Percentiles rank a stretch among this genome's conserved stretches.
These are phyloP conservation scores for Ogataea trehalophila DNA, from an alignment of 805 yeast genomes.

Conservation along the genomic window DNA sequence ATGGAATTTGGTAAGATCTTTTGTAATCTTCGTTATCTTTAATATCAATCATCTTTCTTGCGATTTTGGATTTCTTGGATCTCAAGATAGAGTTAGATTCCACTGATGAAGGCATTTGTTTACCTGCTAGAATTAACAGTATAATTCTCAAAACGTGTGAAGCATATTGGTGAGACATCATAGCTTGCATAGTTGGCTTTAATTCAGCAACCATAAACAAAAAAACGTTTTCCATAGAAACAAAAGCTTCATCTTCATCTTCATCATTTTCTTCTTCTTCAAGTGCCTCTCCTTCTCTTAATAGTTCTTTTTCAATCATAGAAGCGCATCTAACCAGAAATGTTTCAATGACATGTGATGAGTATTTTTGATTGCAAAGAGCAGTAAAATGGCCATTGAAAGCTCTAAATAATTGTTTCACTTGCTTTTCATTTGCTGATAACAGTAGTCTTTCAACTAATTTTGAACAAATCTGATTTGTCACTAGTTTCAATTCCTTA, in stretches of 20 bases:
- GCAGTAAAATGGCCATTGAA: slow-evolving; percentile 74
- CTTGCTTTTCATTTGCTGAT: slow-evolving; percentile 56
- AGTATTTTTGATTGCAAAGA: slow-evolving; percentile 79
- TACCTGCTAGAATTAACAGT: slow-evolving; percentile 69
- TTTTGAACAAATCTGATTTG: slow-evolving; percentile 93
- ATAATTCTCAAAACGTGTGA: slow-evolving; percentile 81
- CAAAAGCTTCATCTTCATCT: slow-evolving; percentile 35
- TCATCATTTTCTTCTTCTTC: slow-evolving; percentile 31
- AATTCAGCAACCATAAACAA: slow-evolving; percentile 62
- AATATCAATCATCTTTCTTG: slow-evolving; percentile 89
- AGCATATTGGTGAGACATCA: slow-evolving; percentile 76
- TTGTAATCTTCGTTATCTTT: slow-evolving; percentile 71
- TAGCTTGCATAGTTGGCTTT: slow-evolving; percentile 48
- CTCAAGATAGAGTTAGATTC: slow-evolving; percentile 68
- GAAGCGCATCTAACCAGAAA: slow-evolving; percentile 71
- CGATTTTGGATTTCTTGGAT: slow-evolving; percentile 79
- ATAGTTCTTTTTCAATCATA: slow-evolving; percentile 66
- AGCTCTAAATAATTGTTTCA: slow-evolving; percentile 58
- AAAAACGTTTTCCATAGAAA: slow-evolving; percentile 63
- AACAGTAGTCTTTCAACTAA: slow-evolving; percentile 82
- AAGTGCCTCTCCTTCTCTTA: slow-evolving; percentile 36
- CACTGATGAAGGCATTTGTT: slow-evolving; percentile 69
- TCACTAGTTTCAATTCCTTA: slow-evolving; percentile 85
- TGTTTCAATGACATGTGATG: slow-evolving; percentile 92
- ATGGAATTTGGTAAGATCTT: slow-evolving; percentile 64